phyloP scores from a whole-genome alignment of 768 basidiomycete species.

The Lentinula guzmanii region DNA sequence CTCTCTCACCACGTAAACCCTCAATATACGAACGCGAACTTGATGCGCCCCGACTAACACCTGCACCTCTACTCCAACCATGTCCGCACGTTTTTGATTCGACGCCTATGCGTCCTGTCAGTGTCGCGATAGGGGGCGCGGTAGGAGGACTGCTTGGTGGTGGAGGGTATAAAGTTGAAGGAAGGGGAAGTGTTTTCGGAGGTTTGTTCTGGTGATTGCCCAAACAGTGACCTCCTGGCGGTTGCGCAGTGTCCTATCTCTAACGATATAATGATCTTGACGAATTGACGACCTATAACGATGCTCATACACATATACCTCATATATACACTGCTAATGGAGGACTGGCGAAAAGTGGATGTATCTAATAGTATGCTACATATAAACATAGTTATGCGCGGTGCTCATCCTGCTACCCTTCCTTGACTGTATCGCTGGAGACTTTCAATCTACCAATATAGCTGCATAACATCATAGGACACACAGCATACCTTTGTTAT shows the following conservation, averaged over 20 bases:
- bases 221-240: too few species aligned
- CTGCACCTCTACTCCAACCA: slow-evolving; percentile 59
- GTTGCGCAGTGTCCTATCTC: too few species aligned
- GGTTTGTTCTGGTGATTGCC: slow-evolving; percentile 31
- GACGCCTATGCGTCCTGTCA: slow-evolving; percentile 50
- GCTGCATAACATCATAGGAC: too few species aligned
- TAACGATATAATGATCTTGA: background rate
- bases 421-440: too few species aligned
- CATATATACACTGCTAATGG: too few species aligned
- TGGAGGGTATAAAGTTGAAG: slow-evolving; percentile 18
- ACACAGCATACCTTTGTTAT: too few species aligned
- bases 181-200: slow-evolving; percentile 39
- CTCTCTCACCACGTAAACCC: slow-evolving; percentile 44
- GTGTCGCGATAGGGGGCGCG: slow-evolving; percentile 46
- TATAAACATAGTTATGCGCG: too few species aligned
- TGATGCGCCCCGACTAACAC: slow-evolving; percentile 41
- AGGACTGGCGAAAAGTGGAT: too few species aligned
- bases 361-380: too few species aligned
- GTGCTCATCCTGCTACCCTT: too few species aligned
- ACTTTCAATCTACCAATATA: too few species aligned
- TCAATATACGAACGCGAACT: slow-evolving; percentile 77
- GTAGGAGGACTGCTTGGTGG: slow-evolving; percentile 26
- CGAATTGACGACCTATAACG: background rate
- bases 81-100: slow-evolving; percentile 76
- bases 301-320: too few species aligned